These are phyloP conservation scores for Teunomyces tritomae DNA, from an alignment of 805 yeast genomes.

Conservation along the genomic window DNA sequence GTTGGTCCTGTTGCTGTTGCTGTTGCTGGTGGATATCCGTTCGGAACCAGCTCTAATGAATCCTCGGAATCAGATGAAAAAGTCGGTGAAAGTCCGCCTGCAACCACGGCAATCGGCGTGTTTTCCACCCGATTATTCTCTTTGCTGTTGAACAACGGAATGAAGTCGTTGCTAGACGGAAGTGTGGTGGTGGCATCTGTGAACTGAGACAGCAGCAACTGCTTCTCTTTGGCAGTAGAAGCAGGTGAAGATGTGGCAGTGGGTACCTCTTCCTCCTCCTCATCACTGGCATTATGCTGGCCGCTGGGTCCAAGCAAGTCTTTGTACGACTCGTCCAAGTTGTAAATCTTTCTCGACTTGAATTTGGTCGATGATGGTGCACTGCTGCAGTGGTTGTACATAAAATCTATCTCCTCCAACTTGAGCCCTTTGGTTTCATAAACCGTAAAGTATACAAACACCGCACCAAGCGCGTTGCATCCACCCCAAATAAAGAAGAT, in stretches of 20 bases:
- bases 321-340: constrained; percentile 7
- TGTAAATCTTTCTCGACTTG: constrained; percentile 35
- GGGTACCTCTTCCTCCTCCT: constrained; percentile 6
- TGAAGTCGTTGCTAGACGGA: constrained; percentile 3
- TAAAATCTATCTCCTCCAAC: constrained; percentile 77
- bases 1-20: not conserved
- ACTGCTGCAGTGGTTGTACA: constrained; percentile 58
- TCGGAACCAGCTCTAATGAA: not conserved
- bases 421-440: constrained; percentile 80
- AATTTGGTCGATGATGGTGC: constrained; percentile 52
- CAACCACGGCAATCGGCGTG: not conserved
- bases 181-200: not conserved
- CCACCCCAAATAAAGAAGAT: constrained; percentile 84
- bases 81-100: not conserved
- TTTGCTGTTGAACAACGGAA: constrained; percentile 2
- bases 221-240: constrained; percentile 11
- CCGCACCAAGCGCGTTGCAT: constrained; percentile 54
- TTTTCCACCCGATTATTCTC: not conserved
- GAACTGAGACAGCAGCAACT: constrained; percentile 5
- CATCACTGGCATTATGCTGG: not conserved
- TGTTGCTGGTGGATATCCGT: not conserved
- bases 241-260: constrained; percentile 14
- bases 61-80: constrained; percentile 1
- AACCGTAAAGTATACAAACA: constrained; percentile 63
- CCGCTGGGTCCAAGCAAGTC: not conserved